Evolutionary conservation across 1,284 basidiomycete genomes (phyloP).

Genomic region (Leccinum glutinopallens): DNA sequence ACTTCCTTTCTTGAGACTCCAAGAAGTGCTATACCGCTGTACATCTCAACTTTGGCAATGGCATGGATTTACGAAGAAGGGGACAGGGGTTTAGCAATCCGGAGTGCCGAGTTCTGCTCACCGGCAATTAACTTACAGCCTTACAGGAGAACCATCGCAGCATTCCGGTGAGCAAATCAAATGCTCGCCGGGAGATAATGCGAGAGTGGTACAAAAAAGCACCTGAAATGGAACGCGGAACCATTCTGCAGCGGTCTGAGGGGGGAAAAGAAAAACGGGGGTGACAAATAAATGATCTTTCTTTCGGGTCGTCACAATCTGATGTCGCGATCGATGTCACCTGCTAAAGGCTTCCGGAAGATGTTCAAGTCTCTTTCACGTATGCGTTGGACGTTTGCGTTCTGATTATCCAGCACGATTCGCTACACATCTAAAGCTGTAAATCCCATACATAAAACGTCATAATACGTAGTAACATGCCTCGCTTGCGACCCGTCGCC

Average conservation of each 20-base stretch:
- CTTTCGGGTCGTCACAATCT: not conserved
- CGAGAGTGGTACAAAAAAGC: not conserved
- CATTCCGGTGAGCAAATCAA: not conserved
- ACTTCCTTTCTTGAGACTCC: not conserved
- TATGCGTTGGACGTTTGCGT: not conserved
- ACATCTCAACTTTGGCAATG: not conserved
- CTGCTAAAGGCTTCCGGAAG: not conserved
- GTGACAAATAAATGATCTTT: not conserved
- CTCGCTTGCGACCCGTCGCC: not conserved
- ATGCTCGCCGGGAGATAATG: not conserved
- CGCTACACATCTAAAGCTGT: not conserved
- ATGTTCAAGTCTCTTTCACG: not conserved
- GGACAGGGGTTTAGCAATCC: not conserved
- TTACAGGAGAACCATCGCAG: not conserved
- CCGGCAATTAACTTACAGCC: not conserved
- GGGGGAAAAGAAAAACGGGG: not conserved
- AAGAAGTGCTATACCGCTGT: not conserved
- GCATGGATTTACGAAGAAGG: too few relatives aligned
- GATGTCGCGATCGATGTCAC: not conserved
- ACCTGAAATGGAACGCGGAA: not conserved
- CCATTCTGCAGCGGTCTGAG: not conserved
- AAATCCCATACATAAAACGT: not conserved
- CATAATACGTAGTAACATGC: not conserved
- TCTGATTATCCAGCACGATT: not conserved
- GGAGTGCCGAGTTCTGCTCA: not conserved